Percentiles rank a stretch among this genome's conserved stretches.
Evolutionary conservation across 805 yeast species (phyloP).

Genomic region (Ogataea siamensis): DNA sequence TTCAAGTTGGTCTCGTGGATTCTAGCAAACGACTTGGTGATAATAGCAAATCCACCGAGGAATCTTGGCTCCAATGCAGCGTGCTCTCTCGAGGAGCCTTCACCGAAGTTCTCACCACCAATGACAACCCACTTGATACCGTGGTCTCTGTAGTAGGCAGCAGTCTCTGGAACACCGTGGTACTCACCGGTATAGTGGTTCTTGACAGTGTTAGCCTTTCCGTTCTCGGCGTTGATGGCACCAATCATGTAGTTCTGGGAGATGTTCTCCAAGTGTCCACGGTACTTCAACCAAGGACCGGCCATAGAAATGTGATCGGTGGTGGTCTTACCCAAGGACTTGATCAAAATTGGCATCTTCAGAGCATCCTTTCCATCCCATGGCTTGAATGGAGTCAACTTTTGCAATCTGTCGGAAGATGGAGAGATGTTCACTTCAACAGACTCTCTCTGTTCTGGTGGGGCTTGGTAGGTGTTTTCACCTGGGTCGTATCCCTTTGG

Average conservation of each 20-base stretch:
- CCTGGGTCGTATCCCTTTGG: slow-evolving; percentile 55
- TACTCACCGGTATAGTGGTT: slow-evolving; percentile 89
- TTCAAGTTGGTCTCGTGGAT: slow-evolving; percentile 99
- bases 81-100: slow-evolving; percentile 99
- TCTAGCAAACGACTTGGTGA: slow-evolving; percentile 97
- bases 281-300: slow-evolving; percentile 99
- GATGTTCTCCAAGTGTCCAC: slow-evolving; percentile 98
- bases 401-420: slow-evolving; percentile 93
- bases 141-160: slow-evolving; percentile 88
- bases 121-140: slow-evolving; percentile 95
- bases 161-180: slow-evolving; percentile 96
- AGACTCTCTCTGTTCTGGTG: slow-evolving; percentile 79
- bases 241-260: slow-evolving; percentile 99
- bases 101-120: slow-evolving; percentile 99
- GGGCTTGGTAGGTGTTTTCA: slow-evolving; percentile 94
- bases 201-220: slow-evolving; percentile 87
- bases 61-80: slow-evolving; percentile 99
- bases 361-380: slow-evolving; percentile 96
- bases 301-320: slow-evolving; percentile 99
- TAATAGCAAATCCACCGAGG: slow-evolving; percentile 97
- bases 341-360: slow-evolving; percentile 89
- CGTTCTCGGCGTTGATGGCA: slow-evolving; percentile 95
- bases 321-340: slow-evolving; percentile 96
- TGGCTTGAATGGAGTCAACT: slow-evolving; percentile 87
- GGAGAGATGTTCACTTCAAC: slow-evolving; percentile 80